Percentiles rank a stretch among this genome's conserved stretches.
These are phyloP conservation scores for Aspergillus melleus DNA, from an alignment of 2,329 filamentous ascomycete species.

Conservation along the genomic window DNA sequence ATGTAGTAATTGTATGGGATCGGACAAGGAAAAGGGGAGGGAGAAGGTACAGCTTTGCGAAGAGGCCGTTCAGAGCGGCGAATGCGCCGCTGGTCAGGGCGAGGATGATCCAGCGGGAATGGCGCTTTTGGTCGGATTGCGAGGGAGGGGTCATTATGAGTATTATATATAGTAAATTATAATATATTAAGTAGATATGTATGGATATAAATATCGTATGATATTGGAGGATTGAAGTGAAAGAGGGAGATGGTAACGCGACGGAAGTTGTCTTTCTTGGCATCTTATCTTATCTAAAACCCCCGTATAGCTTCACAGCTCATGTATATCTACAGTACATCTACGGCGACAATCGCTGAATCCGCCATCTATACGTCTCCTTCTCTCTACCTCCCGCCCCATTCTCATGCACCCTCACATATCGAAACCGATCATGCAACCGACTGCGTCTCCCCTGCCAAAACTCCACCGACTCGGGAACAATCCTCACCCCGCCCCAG, in stretches of 20 bases:
- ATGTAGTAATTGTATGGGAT: neutral
- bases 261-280: neutral
- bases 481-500: conserved; percentile 87
- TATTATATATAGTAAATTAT: neutral
- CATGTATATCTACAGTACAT: neutral
- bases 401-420: conserved; percentile 70
- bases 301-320: neutral
- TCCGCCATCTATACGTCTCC: conserved; percentile 47
- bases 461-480: conserved; percentile 88
- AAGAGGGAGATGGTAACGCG: too few species aligned
- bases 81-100: conserved; percentile 63
- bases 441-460: conserved; percentile 91
- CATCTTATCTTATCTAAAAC: neutral
- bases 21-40: too few species aligned
- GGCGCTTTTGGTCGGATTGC: neutral
- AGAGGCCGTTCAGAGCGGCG: conserved; percentile 65
- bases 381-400: conserved; percentile 11
- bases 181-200: neutral
- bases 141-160: conserved; percentile 8
- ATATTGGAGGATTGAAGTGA: too few species aligned
- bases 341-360: conserved; percentile 43
- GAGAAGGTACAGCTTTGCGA: conserved; percentile 60
- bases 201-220: neutral
- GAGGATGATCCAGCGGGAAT: conserved; percentile 52
- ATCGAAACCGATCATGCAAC: conserved; percentile 90